Percentiles rank a stretch among this genome's conserved stretches.
Evolutionary conservation across 495 filamentous ascomycete genomes (phyloP).

Genomic region (Usnea hakonensis): DNA sequence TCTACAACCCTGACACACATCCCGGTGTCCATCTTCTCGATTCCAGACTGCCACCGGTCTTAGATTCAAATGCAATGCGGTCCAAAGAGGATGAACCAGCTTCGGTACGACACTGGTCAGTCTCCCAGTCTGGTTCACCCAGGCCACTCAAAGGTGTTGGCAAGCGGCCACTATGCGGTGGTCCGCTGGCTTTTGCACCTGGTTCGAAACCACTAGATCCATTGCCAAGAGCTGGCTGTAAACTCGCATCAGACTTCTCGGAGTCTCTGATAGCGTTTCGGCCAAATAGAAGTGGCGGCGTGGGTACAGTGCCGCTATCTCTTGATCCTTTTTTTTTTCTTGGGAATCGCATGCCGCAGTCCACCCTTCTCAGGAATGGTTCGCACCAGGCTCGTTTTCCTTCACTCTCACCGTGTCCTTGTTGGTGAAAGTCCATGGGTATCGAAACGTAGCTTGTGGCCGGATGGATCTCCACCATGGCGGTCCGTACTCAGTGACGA

Average conservation of each 20-base stretch:
- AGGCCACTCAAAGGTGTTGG: not conserved
- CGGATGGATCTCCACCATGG: not conserved
- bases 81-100: not conserved
- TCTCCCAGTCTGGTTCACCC: conserved; percentile 19
- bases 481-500: conserved; percentile 5
- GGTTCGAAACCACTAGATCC: conserved; percentile 11
- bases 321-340: too few species aligned
- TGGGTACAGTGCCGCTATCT: too few species aligned
- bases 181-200: not conserved
- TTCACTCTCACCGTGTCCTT: conserved; percentile 3
- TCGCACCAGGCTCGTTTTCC: too few species aligned
- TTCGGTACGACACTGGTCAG: conserved; percentile 8
- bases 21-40: too few species aligned
- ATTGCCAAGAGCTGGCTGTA: not conserved
- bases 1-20: too few species aligned
- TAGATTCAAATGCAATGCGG: not conserved
- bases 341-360: too few species aligned
- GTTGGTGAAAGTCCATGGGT: not conserved
- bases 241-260: not conserved
- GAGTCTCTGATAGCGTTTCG: not conserved
- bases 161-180: conserved; percentile 10
- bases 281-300: conserved; percentile 17
- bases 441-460: not conserved
- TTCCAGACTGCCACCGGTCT: conserved; percentile 19
- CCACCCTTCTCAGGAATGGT: too few species aligned